A percentile compares a stretch with the other conserved stretches of the same genome.
phyloP scores from a whole-genome alignment of 2,329 filamentous ascomycete species.

The Metarhizium rileyi region DNA sequence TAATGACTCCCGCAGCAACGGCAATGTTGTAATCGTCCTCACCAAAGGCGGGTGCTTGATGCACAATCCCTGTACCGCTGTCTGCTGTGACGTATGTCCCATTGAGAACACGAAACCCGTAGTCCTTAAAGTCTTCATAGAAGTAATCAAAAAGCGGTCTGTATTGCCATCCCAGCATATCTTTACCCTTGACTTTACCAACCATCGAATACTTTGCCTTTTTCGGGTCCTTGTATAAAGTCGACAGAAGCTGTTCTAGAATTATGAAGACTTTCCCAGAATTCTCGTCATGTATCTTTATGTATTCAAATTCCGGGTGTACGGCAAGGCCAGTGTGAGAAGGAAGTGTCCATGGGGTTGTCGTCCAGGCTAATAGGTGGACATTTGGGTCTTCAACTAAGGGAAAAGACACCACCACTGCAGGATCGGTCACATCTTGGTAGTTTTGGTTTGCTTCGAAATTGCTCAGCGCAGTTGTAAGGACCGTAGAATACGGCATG shows the following conservation, averaged over 20 bases:
- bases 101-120: slow-evolving; percentile 72
- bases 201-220: slow-evolving; percentile 87
- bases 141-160: slow-evolving; percentile 85
- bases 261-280: slow-evolving; percentile 79
- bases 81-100: slow-evolving; percentile 82
- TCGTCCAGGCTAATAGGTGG: slow-evolving; percentile 77
- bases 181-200: slow-evolving; percentile 68
- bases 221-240: slow-evolving; percentile 89
- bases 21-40: slow-evolving; percentile 91
- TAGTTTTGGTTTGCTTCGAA: slow-evolving; percentile 94
- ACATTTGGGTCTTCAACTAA: slow-evolving; percentile 68
- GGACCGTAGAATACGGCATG: slow-evolving; percentile 89
- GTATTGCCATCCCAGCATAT: slow-evolving; percentile 84
- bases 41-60: slow-evolving; percentile 88
- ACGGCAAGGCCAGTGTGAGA: slow-evolving; percentile 70
- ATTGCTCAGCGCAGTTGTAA: slow-evolving; percentile 84
- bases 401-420: slow-evolving; percentile 81
- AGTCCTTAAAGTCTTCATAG: slow-evolving; percentile 77
- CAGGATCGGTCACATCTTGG: slow-evolving; percentile 84
- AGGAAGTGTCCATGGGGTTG: slow-evolving; percentile 77
- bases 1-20: slow-evolving; percentile 66
- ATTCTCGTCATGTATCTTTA: slow-evolving; percentile 76
- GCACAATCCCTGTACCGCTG: slow-evolving; percentile 87
- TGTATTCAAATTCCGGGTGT: slow-evolving; percentile 75
- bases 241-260: slow-evolving; percentile 69